phyloP scores from a whole-genome alignment of 2,329 filamentous ascomycete genomes.

The Pseudopyricularia javanii region DNA sequence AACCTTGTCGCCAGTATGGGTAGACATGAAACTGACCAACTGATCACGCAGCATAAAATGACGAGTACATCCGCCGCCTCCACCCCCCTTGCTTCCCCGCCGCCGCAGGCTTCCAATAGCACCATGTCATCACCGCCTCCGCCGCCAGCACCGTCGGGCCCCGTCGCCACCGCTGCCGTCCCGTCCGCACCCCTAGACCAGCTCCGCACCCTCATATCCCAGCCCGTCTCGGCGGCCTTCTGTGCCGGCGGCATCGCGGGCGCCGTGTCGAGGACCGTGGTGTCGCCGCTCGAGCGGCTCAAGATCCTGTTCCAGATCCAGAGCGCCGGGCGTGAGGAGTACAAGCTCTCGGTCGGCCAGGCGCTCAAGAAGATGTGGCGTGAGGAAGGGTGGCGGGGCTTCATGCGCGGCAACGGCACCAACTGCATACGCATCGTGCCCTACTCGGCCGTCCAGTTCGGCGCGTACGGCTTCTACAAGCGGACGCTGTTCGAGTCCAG shows the following conservation, averaged over 20 bases:
- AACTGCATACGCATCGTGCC: slow-evolving; percentile 98
- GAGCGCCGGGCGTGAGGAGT: slow-evolving; percentile 79
- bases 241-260: slow-evolving; percentile 89
- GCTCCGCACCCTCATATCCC: slow-evolving; percentile 47
- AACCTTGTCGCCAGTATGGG: background rate
- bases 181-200: slow-evolving; percentile 12
- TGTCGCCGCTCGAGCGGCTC: slow-evolving; percentile 86
- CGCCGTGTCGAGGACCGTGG: slow-evolving; percentile 93
- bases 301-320: slow-evolving; percentile 98
- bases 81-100: background rate
- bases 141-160: background rate
- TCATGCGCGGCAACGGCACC: slow-evolving; percentile 95
- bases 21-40: background rate
- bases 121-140: background rate
- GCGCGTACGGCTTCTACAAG: slow-evolving; percentile 96
- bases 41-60: background rate
- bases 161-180: slow-evolving; percentile 11
- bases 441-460: slow-evolving; percentile 96
- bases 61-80: background rate
- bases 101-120: background rate
- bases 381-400: slow-evolving; percentile 92
- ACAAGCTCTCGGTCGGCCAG: slow-evolving; percentile 82
- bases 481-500: slow-evolving; percentile 67
- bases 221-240: slow-evolving; percentile 83
- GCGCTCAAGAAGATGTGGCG: slow-evolving; percentile 89